Evolutionary conservation across 495 filamentous ascomycete genomes (phyloP).

Genomic region (Tuber indicum): DNA sequence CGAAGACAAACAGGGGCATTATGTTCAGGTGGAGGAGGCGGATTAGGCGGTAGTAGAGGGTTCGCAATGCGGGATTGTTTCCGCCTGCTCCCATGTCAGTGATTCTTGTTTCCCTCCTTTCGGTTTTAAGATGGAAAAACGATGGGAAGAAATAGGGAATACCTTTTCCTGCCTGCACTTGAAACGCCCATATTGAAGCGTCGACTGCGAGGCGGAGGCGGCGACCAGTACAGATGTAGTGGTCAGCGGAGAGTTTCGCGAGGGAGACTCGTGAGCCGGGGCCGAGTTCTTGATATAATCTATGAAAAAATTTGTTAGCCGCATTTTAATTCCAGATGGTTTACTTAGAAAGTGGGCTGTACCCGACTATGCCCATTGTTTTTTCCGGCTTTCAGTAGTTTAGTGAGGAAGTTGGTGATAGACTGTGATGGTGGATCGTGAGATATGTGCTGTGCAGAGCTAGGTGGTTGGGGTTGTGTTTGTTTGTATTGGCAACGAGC

Average conservation of each 20-base stretch:
- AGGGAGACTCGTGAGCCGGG: constrained; percentile 71
- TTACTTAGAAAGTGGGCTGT: background rate
- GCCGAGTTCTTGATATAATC: constrained; percentile 85
- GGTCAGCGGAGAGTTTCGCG: constrained; percentile 70
- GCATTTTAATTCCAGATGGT: background rate
- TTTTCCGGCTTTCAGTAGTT: background rate
- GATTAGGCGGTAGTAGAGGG: constrained; percentile 84
- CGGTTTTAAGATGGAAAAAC: background rate
- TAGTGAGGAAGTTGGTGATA: background rate
- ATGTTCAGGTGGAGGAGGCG: constrained; percentile 74
- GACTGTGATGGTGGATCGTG: constrained; percentile 2
- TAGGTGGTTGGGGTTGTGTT: constrained; percentile 11
- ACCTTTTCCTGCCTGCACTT: constrained; percentile 75
- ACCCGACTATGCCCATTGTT: constrained; percentile 37
- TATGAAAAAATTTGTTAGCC: constrained; percentile 41
- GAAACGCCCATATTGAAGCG: constrained; percentile 95
- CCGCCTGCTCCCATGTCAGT: constrained; percentile 53
- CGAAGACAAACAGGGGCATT: constrained; percentile 90
- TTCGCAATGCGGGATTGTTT: constrained; percentile 82
- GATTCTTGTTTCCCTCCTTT: constrained; percentile 5
- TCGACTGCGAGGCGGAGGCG: constrained; percentile 88
- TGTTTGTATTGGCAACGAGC: constrained; percentile 38
- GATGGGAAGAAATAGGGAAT: constrained; percentile 12
- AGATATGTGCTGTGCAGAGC: background rate
- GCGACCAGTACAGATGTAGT: constrained; percentile 60